Conservation (phyloP, 352 stramenopile species). For the Paralagenidium karlingii region DNA sequence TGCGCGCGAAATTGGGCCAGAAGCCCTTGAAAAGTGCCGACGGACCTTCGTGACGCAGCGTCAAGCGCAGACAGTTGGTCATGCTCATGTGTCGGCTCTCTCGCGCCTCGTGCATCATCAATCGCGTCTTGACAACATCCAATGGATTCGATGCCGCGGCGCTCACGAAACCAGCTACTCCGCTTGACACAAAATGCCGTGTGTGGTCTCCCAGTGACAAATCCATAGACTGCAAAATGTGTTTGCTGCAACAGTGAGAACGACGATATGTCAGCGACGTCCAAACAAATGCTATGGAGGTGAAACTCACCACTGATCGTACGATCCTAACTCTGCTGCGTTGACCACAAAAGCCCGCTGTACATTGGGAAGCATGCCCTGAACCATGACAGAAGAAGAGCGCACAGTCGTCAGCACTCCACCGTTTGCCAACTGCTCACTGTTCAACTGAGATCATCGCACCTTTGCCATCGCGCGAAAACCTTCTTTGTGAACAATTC, state of each 20-base stretch:
- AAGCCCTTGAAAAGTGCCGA: conserved; percentile 86
- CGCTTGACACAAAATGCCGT: conserved; percentile 62
- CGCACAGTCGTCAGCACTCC: neutral
- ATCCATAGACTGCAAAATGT: conserved; percentile 50
- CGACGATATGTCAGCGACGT: neutral
- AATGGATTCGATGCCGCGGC: conserved; percentile 82
- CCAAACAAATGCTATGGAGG: neutral
- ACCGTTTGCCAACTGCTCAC: neutral
- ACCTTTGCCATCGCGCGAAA: no score
- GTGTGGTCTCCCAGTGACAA: conserved; percentile 45
- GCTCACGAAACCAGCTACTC: conserved; percentile 60
- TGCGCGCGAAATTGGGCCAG: conserved; percentile 79
- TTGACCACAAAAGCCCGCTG: conserved; percentile 81
- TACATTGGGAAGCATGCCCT: conserved; percentile 78
- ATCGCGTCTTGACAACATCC: conserved; percentile 93
- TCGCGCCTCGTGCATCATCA: conserved; percentile 84
- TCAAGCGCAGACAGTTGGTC: conserved; percentile 68
- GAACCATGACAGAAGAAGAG: no score
- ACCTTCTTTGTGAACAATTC: no score
- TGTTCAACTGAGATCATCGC: neutral
- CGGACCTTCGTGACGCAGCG: conserved; percentile 76
- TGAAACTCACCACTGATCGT: conserved; percentile 55
- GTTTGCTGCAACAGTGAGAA: conserved; percentile 24
- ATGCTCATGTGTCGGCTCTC: conserved; percentile 75
- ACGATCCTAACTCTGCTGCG: conserved; percentile 71